Conservation (phyloP, 495 filamentous ascomycete species). For the Parathielavia hyrcaniae region DNA sequence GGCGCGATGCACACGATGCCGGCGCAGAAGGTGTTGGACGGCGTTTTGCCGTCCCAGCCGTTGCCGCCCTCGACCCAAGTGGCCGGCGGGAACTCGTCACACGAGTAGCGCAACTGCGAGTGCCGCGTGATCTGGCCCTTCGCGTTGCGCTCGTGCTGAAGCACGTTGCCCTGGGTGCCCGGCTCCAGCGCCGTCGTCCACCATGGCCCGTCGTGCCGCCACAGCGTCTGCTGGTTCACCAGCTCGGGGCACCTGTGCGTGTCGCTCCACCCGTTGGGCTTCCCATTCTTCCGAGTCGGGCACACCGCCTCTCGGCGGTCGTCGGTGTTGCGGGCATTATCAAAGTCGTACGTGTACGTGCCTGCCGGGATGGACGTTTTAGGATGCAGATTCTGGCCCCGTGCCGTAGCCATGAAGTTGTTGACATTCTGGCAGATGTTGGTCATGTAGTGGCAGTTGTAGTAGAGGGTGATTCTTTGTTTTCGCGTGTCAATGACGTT, state of each 20-base stretch:
- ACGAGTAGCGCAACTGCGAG: slow-evolving; percentile 1
- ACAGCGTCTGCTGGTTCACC: neutral
- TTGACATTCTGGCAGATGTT: slow-evolving; percentile 5
- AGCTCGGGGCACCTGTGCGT: neutral
- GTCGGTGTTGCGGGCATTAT: too few species aligned
- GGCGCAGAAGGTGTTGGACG: neutral
- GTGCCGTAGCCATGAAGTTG: neutral
- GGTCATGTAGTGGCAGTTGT: slow-evolving; percentile 6
- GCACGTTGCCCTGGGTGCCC: neutral
- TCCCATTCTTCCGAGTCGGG: too few species aligned
- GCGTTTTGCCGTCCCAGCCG: neutral
- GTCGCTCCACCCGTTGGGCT: neutral
- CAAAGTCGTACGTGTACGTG: neutral
- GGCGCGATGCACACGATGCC: neutral
- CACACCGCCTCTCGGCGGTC: neutral
- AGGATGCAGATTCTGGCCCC: neutral
- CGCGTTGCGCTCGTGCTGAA: neutral
- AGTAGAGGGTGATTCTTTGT: neutral
- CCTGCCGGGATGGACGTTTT: neutral
- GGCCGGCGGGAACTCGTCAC: slow-evolving; percentile 5
- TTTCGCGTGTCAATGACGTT: neutral
- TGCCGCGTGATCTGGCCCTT: neutral
- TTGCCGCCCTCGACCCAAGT: slow-evolving; percentile 5
- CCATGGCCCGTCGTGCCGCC: slow-evolving; percentile 3
- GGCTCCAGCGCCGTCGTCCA: neutral